These are phyloP conservation scores for Colletotrichum tanaceti DNA, from an alignment of 2,329 filamentous ascomycete genomes.

Conservation along the genomic window DNA sequence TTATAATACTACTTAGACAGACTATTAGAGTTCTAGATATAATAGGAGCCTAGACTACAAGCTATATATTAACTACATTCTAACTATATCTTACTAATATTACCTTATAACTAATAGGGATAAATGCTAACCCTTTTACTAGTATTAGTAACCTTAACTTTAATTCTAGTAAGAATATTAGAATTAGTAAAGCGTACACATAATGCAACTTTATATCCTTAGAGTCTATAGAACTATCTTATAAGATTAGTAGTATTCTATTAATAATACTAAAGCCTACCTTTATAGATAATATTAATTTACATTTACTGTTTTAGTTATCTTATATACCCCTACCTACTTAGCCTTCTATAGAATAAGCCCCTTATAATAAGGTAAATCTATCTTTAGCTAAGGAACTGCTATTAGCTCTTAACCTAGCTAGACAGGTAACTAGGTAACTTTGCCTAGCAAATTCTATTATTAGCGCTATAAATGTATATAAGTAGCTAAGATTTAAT, in stretches of 20 bases:
- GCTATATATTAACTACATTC: constrained; percentile 5
- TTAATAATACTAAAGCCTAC: neutral
- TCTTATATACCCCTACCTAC: neutral
- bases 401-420: neutral
- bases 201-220: neutral
- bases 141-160: neutral
- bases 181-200: neutral
- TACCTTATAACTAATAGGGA: neutral
- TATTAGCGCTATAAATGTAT: neutral
- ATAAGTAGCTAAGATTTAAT: neutral
- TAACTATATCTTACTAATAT: neutral
- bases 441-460: neutral
- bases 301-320: neutral
- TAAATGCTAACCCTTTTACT: neutral
- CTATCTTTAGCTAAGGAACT: constrained; percentile 1
- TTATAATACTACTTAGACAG: neutral
- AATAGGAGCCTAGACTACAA: constrained; percentile 7
- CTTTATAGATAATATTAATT: neutral
- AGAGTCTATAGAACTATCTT: neutral
- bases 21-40: neutral
- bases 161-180: neutral
- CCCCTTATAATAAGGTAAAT: neutral
- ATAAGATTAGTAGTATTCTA: neutral
- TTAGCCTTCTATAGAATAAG: neutral
- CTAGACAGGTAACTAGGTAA: neutral